Evolutionary conservation across 768 basidiomycete species (phyloP).

Genomic region (Mycena chlorophos): DNA sequence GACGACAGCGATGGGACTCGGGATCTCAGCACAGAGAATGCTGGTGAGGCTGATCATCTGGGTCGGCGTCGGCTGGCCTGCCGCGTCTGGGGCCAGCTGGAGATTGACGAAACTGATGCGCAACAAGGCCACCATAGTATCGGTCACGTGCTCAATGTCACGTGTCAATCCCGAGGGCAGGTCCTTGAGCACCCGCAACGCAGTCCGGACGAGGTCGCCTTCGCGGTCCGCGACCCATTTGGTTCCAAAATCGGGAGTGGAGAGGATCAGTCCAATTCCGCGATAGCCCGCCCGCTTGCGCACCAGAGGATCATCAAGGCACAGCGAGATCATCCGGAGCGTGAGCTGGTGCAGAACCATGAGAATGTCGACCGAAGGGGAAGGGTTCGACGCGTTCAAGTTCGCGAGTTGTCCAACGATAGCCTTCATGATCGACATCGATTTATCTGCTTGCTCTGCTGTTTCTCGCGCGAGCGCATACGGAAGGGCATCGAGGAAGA

Average conservation of each 20-base stretch:
- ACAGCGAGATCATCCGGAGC: slow-evolving; percentile 79
- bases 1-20: slow-evolving; percentile 82
- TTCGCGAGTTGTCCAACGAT: slow-evolving; percentile 69
- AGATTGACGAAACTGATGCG: slow-evolving; percentile 56
- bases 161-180: slow-evolving; percentile 87
- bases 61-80: slow-evolving; percentile 38
- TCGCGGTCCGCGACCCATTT: slow-evolving; percentile 86
- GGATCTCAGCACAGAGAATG: slow-evolving; percentile 85
- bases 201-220: slow-evolving; percentile 84
- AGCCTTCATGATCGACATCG: slow-evolving; percentile 57
- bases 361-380: slow-evolving; percentile 56
- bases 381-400: slow-evolving; percentile 48
- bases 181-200: slow-evolving; percentile 91
- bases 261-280: slow-evolving; percentile 80
- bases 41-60: slow-evolving; percentile 72
- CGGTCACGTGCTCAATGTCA: slow-evolving; percentile 74
- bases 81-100: slow-evolving; percentile 47
- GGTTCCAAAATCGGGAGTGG: slow-evolving; percentile 66
- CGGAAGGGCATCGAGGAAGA: slow-evolving; percentile 80
- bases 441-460: slow-evolving; percentile 57
- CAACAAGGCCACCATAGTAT: slow-evolving; percentile 70
- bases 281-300: slow-evolving; percentile 86
- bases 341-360: slow-evolving; percentile 79
- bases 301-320: slow-evolving; percentile 89
- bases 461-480: slow-evolving; percentile 71